Base-by-base conservation (phyloP, 441 rosid genomes). In the Pelargonium cotyledonis region DNA sequence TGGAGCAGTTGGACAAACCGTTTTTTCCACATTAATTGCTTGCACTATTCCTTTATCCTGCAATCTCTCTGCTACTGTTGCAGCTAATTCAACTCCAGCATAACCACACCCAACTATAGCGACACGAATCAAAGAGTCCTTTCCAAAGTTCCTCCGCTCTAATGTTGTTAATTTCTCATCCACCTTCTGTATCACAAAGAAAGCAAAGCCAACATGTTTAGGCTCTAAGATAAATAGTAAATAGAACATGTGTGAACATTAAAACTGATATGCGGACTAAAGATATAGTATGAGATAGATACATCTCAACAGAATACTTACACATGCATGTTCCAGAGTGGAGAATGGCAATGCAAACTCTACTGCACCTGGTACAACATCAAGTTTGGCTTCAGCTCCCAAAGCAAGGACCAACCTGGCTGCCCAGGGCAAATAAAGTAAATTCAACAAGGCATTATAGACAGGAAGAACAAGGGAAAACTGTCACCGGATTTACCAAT, bases 331-430 rank as follows among this genome's bases (percentile, higher is more conserved):
- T 75, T 89, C 95, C 57, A 89, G 80, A 21, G 93, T 86, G 76
- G 91, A 89, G 75, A 93, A 93, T 43, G 97, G 95, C 69, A 89
- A 76, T 65, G 98, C 97, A 85, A 75, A 89, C 72, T 91, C 93
- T 75, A 77, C 82, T 70, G 98, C 97, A 49, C 98, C 98, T 0
- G 97, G 96, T 66, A 88, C 85, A 76, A 80, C 72, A 79, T 90
- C 96, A 64, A 91, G 91, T 73, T 85, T 91, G 47, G 91, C 60
- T 85, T 87, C 92, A 87, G 98, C 91, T 65, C 98, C 98, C 82
- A 93, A 82, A 85, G 97, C 92, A 86, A 93, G 96, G 84, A 93
- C 98, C 96, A 93, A 79, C 98, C 97, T 91, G 83, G 85, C 96
- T 91, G 95, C 80, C 95, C 92, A 84, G 63, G 68, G 81, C 63